These are phyloP conservation scores for Carpinus viminea DNA, from an alignment of 306 rosid genomes.

Conservation along the genomic window DNA sequence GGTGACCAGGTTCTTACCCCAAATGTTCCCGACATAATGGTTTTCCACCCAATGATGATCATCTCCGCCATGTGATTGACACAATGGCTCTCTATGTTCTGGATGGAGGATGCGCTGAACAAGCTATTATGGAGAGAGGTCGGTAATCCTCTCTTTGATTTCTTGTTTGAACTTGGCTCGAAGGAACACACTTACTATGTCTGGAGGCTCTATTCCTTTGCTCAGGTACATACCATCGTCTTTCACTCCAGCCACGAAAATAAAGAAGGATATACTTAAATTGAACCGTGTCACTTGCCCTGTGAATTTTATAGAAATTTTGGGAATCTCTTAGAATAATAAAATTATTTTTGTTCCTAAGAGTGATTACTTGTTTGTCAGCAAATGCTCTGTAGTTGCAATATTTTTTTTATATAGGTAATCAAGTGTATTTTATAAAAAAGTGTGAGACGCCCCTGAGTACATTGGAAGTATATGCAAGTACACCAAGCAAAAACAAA, in stretches of 20 bases:
- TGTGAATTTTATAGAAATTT: background rate
- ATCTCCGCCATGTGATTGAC: conserved; percentile 88
- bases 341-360: background rate
- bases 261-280: background rate
- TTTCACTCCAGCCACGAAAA: background rate
- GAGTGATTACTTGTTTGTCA: background rate
- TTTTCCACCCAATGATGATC: conserved; percentile 86
- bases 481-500: too few relatives aligned
- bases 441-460: too few relatives aligned
- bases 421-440: too few relatives aligned
- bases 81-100: conserved; percentile 95
- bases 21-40: conserved; percentile 94
- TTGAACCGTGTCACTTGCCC: background rate
- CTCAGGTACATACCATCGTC: conserved; percentile 65
- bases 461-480: too few relatives aligned
- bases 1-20: conserved; percentile 85
- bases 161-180: conserved; percentile 97
- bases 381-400: background rate
- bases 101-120: conserved; percentile 98
- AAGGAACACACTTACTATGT: conserved; percentile 97
- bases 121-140: conserved; percentile 99
- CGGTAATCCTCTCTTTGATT: conserved; percentile 95
- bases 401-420: background rate
- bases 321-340: background rate
- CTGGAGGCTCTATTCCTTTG: conserved; percentile 99